phyloP scores from a whole-genome alignment of 371 early-diverging fungal species.

The Syncephalastrum sp. region DNA sequence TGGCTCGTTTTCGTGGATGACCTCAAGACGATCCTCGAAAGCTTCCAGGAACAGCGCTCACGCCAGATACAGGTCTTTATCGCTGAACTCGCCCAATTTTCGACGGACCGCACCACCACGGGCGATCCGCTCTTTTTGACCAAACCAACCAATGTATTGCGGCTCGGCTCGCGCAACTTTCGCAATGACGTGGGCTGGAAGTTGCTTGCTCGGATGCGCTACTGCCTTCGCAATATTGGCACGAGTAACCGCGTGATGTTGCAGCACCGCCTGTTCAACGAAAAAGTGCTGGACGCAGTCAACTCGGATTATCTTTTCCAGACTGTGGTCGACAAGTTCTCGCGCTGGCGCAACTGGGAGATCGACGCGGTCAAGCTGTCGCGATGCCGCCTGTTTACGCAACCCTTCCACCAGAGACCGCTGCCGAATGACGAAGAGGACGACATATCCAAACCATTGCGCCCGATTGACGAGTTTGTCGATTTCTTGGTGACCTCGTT shows the following conservation, averaged over 20 bases:
- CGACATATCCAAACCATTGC: not conserved
- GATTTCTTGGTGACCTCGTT: conserved; percentile 34
- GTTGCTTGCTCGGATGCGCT: conserved; percentile 68
- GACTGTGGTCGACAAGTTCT: conserved; percentile 49
- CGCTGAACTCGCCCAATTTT: conserved; percentile 57
- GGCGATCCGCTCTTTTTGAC: conserved; percentile 76
- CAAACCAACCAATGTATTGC: conserved; percentile 68
- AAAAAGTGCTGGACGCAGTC: conserved; percentile 26
- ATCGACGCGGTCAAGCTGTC: conserved; percentile 45
- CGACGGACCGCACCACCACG: conserved; percentile 37
- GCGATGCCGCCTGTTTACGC: conserved; percentile 51
- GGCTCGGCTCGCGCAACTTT: conserved; percentile 66
- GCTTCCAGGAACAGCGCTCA: conserved; percentile 52
- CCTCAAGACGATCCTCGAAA: conserved; percentile 52
- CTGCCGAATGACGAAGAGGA: not conserved
- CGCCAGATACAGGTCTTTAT: conserved; percentile 65
- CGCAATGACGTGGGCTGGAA: conserved; percentile 81
- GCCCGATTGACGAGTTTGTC: conserved; percentile 21
- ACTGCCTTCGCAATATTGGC: conserved; percentile 57
- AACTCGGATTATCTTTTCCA: conserved; percentile 51
- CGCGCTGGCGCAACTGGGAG: conserved; percentile 72
- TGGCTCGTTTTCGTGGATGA: conserved; percentile 75
- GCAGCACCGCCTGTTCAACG: conserved; percentile 35
- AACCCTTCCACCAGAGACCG: conserved; percentile 42
- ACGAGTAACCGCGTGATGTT: conserved; percentile 33